Percentiles rank a stretch among this genome's conserved stretches.
phyloP scores from a whole-genome alignment of 1,284 basidiomycete genomes.

The Rhodofomes roseus region DNA sequence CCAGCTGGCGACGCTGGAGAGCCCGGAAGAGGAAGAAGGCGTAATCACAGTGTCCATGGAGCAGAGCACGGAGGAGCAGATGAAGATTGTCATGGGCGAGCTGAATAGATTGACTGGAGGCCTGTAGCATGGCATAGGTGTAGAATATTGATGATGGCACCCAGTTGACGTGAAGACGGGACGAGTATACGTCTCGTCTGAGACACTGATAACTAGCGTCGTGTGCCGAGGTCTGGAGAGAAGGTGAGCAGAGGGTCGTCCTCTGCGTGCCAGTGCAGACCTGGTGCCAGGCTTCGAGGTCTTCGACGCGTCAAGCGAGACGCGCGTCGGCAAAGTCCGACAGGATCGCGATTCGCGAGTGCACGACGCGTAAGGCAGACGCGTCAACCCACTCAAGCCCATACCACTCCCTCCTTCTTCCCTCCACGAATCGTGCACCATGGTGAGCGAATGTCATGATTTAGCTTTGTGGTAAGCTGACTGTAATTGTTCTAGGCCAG shows the following conservation, averaged over 20 bases:
- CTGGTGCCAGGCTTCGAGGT: background rate
- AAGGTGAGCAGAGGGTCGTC: too few species aligned
- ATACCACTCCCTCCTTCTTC: constrained; percentile 4
- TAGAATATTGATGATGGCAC: background rate
- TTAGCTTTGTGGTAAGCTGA: background rate
- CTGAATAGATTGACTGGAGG: constrained; percentile 20
- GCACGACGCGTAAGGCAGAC: constrained; percentile 19
- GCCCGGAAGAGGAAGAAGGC: constrained; percentile 65
- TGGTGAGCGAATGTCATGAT: constrained; percentile 26
- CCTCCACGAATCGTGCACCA: constrained; percentile 18
- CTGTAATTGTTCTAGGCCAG: constrained; percentile 53
- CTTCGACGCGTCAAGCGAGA: background rate
- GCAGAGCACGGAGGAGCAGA: constrained; percentile 56
- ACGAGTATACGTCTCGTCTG: too few species aligned
- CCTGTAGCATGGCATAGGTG: background rate
- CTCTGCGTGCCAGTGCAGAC: background rate
- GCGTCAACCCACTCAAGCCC: constrained; percentile 20
- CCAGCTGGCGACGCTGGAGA: constrained; percentile 80
- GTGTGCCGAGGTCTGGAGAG: background rate
- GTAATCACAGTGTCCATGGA: constrained; percentile 67
- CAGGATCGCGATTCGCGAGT: background rate
- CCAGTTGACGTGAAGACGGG: too few species aligned
- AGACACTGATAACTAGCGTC: background rate
- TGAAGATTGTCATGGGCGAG: constrained; percentile 36
- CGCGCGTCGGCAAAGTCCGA: constrained; percentile 4